Evolutionary conservation across 2,329 filamentous ascomycete genomes (phyloP).

Genomic region (Incumbomyces delicatus): DNA sequence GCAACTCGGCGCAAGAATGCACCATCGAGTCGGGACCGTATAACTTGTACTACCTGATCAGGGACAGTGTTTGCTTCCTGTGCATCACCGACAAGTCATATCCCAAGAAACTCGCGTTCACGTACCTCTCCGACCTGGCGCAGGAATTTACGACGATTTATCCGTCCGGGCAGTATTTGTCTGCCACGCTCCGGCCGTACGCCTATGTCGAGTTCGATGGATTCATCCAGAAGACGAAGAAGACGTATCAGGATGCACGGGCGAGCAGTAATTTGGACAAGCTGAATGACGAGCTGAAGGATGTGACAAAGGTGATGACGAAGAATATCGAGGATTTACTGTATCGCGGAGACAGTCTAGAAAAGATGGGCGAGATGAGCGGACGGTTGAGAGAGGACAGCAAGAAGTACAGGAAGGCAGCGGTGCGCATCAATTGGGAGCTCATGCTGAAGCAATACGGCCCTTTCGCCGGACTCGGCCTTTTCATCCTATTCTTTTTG

Average conservation of each 20-base stretch:
- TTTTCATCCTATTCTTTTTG: slow-evolving; percentile 77
- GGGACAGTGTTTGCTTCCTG: slow-evolving; percentile 75
- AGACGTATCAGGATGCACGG: slow-evolving; percentile 85
- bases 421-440: slow-evolving; percentile 97
- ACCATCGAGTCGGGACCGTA: slow-evolving; percentile 79
- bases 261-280: slow-evolving; percentile 89
- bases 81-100: slow-evolving; percentile 90
- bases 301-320: slow-evolving; percentile 98
- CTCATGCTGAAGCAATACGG: slow-evolving; percentile 93
- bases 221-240: slow-evolving; percentile 86
- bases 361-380: slow-evolving; percentile 94
- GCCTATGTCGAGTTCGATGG: slow-evolving; percentile 97
- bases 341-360: slow-evolving; percentile 86
- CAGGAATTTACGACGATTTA: slow-evolving; percentile 87
- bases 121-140: slow-evolving; percentile 86
- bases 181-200: slow-evolving; percentile 72
- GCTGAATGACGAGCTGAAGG: slow-evolving; percentile 91
- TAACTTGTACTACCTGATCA: slow-evolving; percentile 80
- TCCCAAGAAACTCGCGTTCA: slow-evolving; percentile 96
- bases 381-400: slow-evolving; percentile 80
- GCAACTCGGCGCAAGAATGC: slow-evolving; percentile 81
- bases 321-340: slow-evolving; percentile 98
- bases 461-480: slow-evolving; percentile 69
- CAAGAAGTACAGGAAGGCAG: slow-evolving; percentile 85
- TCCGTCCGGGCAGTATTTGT: slow-evolving; percentile 61